phyloP scores from a whole-genome alignment of 345 rosid species.

The Balakata baccata region DNA sequence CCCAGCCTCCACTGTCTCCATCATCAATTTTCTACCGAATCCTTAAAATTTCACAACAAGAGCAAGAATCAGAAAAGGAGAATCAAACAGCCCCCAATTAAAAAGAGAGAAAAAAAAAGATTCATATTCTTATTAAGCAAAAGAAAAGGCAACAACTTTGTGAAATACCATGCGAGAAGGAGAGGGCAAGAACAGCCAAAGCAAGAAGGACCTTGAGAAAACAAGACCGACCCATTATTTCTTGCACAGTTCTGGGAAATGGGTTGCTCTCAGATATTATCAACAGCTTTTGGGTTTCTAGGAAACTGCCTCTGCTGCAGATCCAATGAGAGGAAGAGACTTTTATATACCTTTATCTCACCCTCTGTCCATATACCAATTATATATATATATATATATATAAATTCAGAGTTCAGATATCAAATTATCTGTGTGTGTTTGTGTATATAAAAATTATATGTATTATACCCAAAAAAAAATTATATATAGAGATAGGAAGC shows the following conservation, averaged over 20 bases:
- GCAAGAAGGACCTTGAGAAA: constrained; percentile 26
- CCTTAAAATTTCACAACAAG: constrained; percentile 23
- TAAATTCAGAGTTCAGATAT: not conserved
- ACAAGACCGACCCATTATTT: constrained; percentile 37
- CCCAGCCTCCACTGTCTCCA: constrained; percentile 26
- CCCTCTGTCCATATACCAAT: not conserved
- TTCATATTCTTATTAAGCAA: not conserved
- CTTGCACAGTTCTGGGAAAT: constrained; percentile 22
- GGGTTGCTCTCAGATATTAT: constrained; percentile 30
- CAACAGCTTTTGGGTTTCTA: constrained; percentile 13
- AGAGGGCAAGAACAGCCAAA: constrained; percentile 36
- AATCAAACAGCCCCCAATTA: not conserved
- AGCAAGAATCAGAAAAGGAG: not conserved
- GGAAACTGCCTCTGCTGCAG: constrained; percentile 30
- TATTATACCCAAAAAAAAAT: no score
- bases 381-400: no score
- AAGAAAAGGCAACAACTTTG: not conserved
- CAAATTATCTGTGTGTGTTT: no score
- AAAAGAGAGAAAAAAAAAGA: not conserved
- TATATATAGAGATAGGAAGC: no score
- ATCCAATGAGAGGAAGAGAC: constrained; percentile 19
- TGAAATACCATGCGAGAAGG: constrained; percentile 31
- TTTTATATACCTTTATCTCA: not conserved
- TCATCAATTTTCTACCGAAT: constrained; percentile 31
- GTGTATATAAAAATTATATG: no score